phyloP scores from a whole-genome alignment of 768 basidiomycete species.

The Candolleomyces eurysporus region DNA sequence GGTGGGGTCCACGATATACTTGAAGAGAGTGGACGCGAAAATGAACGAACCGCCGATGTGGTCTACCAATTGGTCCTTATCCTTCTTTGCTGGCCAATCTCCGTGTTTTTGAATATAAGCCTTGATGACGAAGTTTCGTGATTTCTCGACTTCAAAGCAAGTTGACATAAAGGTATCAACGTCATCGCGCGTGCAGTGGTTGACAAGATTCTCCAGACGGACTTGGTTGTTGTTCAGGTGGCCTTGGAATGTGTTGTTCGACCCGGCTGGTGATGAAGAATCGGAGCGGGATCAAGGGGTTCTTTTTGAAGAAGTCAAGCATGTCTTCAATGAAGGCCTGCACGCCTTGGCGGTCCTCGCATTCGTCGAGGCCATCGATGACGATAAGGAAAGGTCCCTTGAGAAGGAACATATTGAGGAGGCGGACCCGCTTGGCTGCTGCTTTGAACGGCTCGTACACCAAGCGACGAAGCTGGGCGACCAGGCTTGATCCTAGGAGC shows the following conservation, averaged over 20 bases:
- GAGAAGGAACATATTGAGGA: not conserved
- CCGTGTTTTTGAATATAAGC: not conserved
- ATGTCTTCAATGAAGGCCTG: conserved; percentile 5
- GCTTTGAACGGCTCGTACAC: conserved; percentile 7
- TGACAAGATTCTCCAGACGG: not conserved
- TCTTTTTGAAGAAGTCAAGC: not conserved
- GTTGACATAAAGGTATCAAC: not conserved
- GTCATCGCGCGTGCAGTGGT: not conserved
- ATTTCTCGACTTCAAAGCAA: not conserved
- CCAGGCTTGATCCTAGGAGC: not conserved
- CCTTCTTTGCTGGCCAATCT: not conserved
- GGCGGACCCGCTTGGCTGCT: not conserved
- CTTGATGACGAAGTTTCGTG: not conserved
- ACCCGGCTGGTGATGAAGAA: not conserved
- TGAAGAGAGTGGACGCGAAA: not conserved
- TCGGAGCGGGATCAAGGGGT: not conserved
- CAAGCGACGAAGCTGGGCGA: conserved; percentile 9
- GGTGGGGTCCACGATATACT: not conserved
- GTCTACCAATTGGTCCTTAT: not conserved
- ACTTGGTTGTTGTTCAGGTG: not conserved
- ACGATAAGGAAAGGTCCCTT: conserved; percentile 4
- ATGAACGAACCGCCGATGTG: conserved; percentile 20
- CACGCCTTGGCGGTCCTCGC: conserved; percentile 5
- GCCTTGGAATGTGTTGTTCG: not conserved
- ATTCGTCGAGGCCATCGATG: conserved; percentile 20